Evolutionary conservation across 257 asterid genomes (phyloP), one percentile per base, ranked within the genome.

Genomic region (Solanum ahanhuiri): DNA sequence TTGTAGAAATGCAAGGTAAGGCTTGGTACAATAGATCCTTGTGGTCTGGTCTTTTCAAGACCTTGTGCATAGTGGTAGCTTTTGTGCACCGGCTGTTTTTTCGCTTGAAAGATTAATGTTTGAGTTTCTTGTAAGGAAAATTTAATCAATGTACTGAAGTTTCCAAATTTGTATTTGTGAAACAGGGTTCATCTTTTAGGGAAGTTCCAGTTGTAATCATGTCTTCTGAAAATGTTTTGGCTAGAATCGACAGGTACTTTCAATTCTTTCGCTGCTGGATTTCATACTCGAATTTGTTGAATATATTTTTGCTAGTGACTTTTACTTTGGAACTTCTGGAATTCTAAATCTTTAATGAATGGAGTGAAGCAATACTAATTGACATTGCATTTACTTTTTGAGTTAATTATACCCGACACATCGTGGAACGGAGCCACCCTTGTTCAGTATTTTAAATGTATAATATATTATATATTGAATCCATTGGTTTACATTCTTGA

Each of bases 141-240:
- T 60, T 22, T 25, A 30, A 60, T 63, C 75, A 39, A 23, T 83
- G 35, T 64, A 34, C 39, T 64, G 18, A 60, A 58, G 8, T 77
- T 67, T 71, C 22, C 5, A 17, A 63, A 83, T 87, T 84, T 90
- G 81, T 60, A 34, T 15, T 82, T 86, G 66, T 87, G 6, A 87
- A 90, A 79, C 95, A 96, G 99, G 97, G 98, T 33, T 96, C 99
- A 72, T 92, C 98, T 70, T 95, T 96, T 28, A 88, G 96, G 89
- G 96, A 96, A 94, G 91, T 95, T 51, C 99, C 99, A 64, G 99
- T 96, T 73, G 99, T 96, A 85, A 95, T 96, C 83, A 95, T 96
- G 99, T 96, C 99, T 23, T 96, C 98, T 17, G 99, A 95, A 87
- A 95, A 96, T 87, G 90, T 95, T 89, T 89, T 94, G 90, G 88